phyloP scores from a whole-genome alignment of 1,284 basidiomycete genomes.

The Ustanciosporium gigantosporum region DNA sequence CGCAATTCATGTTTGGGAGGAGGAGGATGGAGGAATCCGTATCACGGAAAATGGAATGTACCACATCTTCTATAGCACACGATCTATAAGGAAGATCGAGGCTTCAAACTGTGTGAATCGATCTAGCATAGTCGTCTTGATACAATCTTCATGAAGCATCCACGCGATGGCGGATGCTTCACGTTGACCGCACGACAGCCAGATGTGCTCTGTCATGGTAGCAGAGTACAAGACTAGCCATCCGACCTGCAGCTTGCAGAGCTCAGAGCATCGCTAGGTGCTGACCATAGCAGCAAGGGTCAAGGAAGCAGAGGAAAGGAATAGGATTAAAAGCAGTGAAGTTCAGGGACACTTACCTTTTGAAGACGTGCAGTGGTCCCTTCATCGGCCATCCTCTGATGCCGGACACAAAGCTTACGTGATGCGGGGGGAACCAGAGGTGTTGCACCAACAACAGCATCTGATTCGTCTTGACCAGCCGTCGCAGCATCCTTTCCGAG shows the following conservation, averaged over 20 bases:
- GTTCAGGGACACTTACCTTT: constrained; percentile 68
- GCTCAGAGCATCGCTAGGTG: no score
- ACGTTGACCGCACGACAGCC: no score
- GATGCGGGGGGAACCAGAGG: constrained; percentile 39
- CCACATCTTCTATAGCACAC: constrained; percentile 51
- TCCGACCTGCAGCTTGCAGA: no score
- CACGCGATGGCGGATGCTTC: not conserved
- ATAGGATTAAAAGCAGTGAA: not conserved
- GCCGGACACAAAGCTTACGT: constrained; percentile 78
- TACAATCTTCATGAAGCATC: not conserved
- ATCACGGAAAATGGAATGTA: constrained; percentile 14
- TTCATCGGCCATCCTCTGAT: constrained; percentile 97
- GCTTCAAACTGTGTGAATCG: constrained; percentile 57
- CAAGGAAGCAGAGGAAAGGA: not conserved
- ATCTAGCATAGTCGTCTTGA: constrained; percentile 23
- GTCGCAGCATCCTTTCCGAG: constrained; percentile 11
- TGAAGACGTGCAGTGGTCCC: constrained; percentile 90
- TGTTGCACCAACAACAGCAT: constrained; percentile 14
- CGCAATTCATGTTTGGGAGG: no score
- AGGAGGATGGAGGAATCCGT: no score
- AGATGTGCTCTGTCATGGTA: no score
- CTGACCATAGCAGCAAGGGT: no score
- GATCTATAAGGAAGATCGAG: constrained; percentile 43
- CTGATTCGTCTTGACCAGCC: no score
- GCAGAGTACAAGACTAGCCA: no score